These are phyloP conservation scores for Acer saccharum DNA, from an alignment of 345 rosid species.

Conservation along the genomic window DNA sequence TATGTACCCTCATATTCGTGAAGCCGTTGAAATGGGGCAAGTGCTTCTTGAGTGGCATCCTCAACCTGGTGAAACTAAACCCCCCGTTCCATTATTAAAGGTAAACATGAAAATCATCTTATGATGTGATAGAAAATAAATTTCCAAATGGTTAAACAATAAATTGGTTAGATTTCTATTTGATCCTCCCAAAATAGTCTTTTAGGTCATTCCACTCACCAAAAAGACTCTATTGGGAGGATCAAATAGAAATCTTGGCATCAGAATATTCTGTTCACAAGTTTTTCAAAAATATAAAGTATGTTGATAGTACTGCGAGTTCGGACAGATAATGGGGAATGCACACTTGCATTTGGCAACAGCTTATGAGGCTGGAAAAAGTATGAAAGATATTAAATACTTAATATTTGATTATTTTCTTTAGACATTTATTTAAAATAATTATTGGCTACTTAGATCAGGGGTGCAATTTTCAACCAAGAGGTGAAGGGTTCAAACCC, in stretches of 20 bases:
- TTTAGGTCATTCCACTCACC: neutral
- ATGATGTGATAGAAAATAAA: neutral
- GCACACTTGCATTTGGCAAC: neutral
- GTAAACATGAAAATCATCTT: conserved; percentile 34
- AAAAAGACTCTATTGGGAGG: neutral
- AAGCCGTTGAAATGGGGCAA: conserved; percentile 68
- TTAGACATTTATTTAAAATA: neutral
- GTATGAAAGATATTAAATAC: neutral
- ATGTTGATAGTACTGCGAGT: neutral
- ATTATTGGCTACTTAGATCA: neutral
- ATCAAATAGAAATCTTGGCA: conserved; percentile 10
- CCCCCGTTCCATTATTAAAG: conserved; percentile 94
- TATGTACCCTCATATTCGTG: conserved; percentile 90
- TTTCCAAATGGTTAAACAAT: neutral
- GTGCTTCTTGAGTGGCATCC: conserved; percentile 97
- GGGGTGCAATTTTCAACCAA: neutral
- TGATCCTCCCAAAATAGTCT: neutral
- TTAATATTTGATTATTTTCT: neutral
- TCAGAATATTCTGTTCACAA: neutral
- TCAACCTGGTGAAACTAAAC: conserved; percentile 86
- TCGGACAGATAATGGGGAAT: neutral
- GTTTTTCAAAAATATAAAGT: neutral
- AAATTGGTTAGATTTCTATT: neutral
- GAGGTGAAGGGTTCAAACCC: neutral
- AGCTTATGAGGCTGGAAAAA: neutral